A percentile compares a stretch with the other conserved stretches of the same genome.
phyloP scores from a whole-genome alignment of 2,329 filamentous ascomycete species.

The Remersonia thermophila region DNA sequence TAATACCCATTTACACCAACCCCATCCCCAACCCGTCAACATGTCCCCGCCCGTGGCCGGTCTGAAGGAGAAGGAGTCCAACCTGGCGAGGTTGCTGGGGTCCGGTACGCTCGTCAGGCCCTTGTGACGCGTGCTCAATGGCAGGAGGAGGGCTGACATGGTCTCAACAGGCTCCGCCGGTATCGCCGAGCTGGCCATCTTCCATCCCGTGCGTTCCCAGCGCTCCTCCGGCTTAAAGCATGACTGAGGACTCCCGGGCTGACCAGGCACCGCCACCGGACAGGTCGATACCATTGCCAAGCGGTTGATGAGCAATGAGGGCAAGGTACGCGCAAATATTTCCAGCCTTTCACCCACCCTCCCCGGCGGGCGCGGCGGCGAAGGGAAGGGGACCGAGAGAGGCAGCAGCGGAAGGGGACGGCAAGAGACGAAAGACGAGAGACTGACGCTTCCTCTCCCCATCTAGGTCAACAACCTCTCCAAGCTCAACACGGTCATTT shows the following conservation, averaged over 20 bases:
- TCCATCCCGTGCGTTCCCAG: constrained; percentile 60
- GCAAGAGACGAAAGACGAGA: constrained; percentile 15
- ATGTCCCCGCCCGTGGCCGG: constrained; percentile 48
- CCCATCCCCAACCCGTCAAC: constrained; percentile 14
- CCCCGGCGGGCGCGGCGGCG: no score
- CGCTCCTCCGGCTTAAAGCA: neutral
- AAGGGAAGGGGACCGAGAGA: no score
- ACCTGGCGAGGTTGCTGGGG: constrained; percentile 73
- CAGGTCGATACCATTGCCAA: constrained; percentile 97
- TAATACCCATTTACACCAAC: no score
- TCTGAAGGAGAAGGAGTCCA: constrained; percentile 66
- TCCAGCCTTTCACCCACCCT: neutral
- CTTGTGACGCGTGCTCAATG: constrained; percentile 8
- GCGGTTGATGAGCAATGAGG: constrained; percentile 97
- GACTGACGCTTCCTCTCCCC: neutral
- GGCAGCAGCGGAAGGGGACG: no score
- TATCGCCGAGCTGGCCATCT: constrained; percentile 85
- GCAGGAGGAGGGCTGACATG: neutral
- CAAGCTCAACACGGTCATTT: constrained; percentile 82
- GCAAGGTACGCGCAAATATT: constrained; percentile 39
- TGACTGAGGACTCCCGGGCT: neutral
- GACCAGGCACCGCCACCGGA: constrained; percentile 6
- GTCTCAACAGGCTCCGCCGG: constrained; percentile 72
- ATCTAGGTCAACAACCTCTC: constrained; percentile 44
- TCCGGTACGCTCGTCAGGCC: no score